These are phyloP conservation scores for Lentinus brumalis DNA, from an alignment of 768 basidiomycete genomes.

Conservation along the genomic window DNA sequence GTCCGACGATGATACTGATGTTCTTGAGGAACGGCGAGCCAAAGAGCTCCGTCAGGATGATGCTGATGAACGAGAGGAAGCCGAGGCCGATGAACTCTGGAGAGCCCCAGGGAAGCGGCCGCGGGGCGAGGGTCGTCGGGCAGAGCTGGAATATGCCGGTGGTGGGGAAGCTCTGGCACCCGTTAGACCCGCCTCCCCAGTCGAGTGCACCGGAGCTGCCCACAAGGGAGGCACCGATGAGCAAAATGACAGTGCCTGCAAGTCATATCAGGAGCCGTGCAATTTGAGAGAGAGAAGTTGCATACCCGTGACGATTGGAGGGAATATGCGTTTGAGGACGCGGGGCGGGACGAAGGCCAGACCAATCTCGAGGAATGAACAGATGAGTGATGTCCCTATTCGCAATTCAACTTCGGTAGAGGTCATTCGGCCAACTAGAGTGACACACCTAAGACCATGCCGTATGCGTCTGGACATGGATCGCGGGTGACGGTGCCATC, in stretches of 20 bases:
- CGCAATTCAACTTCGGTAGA: not conserved
- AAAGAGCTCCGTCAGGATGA: slow-evolving; percentile 81
- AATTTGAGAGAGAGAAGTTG: too few relatives aligned
- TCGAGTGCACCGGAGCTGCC: slow-evolving; percentile 73
- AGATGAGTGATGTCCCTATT: slow-evolving; percentile 73
- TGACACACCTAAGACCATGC: slow-evolving; percentile 65
- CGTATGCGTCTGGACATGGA: slow-evolving; percentile 80
- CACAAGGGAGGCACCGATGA: slow-evolving; percentile 80
- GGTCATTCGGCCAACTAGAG: not conserved
- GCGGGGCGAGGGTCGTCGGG: slow-evolving; percentile 69
- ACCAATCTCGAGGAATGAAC: slow-evolving; percentile 79
- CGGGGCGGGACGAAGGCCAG: slow-evolving; percentile 72
- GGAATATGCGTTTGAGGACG: slow-evolving; percentile 69
- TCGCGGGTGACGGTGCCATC: slow-evolving; percentile 62
- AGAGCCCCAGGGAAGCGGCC: slow-evolving; percentile 78
- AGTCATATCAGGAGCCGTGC: too few relatives aligned
- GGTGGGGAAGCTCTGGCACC: slow-evolving; percentile 60
- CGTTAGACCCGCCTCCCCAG: slow-evolving; percentile 85
- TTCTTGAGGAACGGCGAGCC: slow-evolving; percentile 87
- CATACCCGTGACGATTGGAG: slow-evolving; percentile 82
- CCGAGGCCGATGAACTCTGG: slow-evolving; percentile 86
- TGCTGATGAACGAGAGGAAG: slow-evolving; percentile 77
- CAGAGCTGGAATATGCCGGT: slow-evolving; percentile 72
- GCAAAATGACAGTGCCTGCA: slow-evolving; percentile 76
- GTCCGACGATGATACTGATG: slow-evolving; percentile 72